Evolutionary conservation across 306 rosid genomes (phyloP).

Genomic region (Castanopsis chinensis): DNA sequence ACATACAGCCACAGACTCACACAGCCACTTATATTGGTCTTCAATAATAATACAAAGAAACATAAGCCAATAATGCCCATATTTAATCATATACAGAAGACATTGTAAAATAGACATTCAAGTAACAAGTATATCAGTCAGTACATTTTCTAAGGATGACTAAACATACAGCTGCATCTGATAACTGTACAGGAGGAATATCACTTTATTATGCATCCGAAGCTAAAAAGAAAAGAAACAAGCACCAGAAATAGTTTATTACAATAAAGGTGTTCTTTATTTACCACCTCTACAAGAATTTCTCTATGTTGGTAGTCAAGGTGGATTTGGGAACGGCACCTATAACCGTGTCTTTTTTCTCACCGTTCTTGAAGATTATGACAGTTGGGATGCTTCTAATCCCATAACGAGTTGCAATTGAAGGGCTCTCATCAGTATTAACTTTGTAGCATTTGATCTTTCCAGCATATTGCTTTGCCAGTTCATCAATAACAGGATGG

Average conservation of each 20-base stretch:
- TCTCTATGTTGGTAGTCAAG: constrained; percentile 73
- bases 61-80: neutral
- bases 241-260: constrained; percentile 35
- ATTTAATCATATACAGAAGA: neutral
- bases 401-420: constrained; percentile 70
- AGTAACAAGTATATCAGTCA: constrained; percentile 9
- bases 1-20: neutral
- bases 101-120: neutral
- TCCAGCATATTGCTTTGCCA: constrained; percentile 65
- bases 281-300: constrained; percentile 64
- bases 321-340: constrained; percentile 97
- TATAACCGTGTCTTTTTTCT: constrained; percentile 84
- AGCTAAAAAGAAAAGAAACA: constrained; percentile 28
- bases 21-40: neutral
- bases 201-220: constrained; percentile 30
- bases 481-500: constrained; percentile 74
- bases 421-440: constrained; percentile 71
- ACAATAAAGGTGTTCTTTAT: constrained; percentile 26
- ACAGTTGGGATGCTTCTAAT: constrained; percentile 94
- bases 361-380: constrained; percentile 75
- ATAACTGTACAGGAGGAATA: constrained; percentile 47
- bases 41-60: neutral
- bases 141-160: constrained; percentile 25
- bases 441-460: constrained; percentile 90
- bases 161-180: constrained; percentile 29